phyloP scores from a whole-genome alignment of 257 asterid genomes.

The Verbena officinalis region DNA sequence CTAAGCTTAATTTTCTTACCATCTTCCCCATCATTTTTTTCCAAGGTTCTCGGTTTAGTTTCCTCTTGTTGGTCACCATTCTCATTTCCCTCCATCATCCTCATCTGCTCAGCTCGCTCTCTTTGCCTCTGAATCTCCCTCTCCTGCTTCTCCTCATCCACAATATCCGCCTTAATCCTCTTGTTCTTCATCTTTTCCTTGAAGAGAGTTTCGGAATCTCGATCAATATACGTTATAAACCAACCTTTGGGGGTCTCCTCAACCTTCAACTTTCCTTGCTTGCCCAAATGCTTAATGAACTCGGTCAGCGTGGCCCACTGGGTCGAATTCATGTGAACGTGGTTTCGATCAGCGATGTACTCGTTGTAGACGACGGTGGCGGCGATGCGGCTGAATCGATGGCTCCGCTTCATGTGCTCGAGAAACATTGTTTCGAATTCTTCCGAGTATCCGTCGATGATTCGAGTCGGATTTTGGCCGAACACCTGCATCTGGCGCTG shows the following conservation, averaged over 20 bases:
- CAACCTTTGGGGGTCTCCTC: slow-evolving; percentile 94
- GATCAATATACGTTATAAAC: slow-evolving; percentile 90
- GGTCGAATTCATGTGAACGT: slow-evolving; percentile 90
- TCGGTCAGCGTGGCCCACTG: slow-evolving; percentile 91
- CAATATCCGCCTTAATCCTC: slow-evolving; percentile 75
- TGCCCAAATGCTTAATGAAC: slow-evolving; percentile 82
- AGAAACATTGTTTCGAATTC: slow-evolving; percentile 73
- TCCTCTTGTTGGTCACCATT: slow-evolving; percentile 35
- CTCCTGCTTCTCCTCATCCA: slow-evolving; percentile 91
- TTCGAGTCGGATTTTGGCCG: slow-evolving; percentile 79
- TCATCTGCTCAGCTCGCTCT: slow-evolving; percentile 81
- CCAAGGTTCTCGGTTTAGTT: slow-evolving; percentile 42
- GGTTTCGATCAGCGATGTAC: slow-evolving; percentile 81
- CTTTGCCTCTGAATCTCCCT: slow-evolving; percentile 80
- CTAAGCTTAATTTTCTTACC: slow-evolving; percentile 66
- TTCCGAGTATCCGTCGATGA: slow-evolving; percentile 75
- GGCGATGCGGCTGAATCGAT: slow-evolving; percentile 85
- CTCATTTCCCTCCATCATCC: slow-evolving; percentile 23
- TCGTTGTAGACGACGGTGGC: slow-evolving; percentile 97
- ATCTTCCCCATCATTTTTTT: slow-evolving; percentile 57
- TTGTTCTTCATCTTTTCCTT: slow-evolving; percentile 95
- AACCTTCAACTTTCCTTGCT: slow-evolving; percentile 82
- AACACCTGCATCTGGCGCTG: slow-evolving; percentile 94
- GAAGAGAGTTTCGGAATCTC: slow-evolving; percentile 85
- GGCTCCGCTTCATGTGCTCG: slow-evolving; percentile 90